phyloP scores from a whole-genome alignment of 2,329 filamentous ascomycete species.

The Verticillium dahliae region DNA sequence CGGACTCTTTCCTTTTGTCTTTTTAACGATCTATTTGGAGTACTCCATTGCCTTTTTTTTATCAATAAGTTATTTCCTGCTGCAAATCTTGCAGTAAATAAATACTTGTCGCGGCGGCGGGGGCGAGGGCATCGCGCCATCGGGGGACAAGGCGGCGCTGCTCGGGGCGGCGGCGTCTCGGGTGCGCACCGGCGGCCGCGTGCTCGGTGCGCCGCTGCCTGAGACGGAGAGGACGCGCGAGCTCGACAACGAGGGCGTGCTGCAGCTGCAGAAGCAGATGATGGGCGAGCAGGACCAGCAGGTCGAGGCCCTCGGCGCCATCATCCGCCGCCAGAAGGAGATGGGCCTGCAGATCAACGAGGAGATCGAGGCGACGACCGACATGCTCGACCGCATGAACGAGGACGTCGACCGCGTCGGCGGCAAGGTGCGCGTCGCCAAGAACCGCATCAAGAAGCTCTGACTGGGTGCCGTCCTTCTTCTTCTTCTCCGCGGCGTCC shows the following conservation, averaged over 20 bases:
- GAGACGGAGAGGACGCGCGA: slow-evolving; percentile 75
- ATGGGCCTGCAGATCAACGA: slow-evolving; percentile 72
- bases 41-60: too few relatives aligned
- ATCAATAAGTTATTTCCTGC: too few relatives aligned
- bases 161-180: slow-evolving; percentile 28
- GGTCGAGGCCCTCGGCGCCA: slow-evolving; percentile 59
- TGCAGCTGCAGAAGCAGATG: slow-evolving; percentile 67
- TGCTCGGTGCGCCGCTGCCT: slow-evolving; percentile 64
- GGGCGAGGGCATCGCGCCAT: slow-evolving; percentile 40
- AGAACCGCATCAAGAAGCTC: slow-evolving; percentile 64
- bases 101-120: too few relatives aligned
- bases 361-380: slow-evolving; percentile 65
- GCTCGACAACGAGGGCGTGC: slow-evolving; percentile 66
- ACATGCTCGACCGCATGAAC: slow-evolving; percentile 61
- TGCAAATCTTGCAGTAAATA: too few relatives aligned
- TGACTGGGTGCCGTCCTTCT: slow-evolving; percentile 26
- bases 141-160: slow-evolving; percentile 43
- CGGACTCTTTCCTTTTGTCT: too few relatives aligned
- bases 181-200: slow-evolving; percentile 46
- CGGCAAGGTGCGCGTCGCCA: slow-evolving; percentile 67
- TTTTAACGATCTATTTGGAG: too few relatives aligned
- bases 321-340: slow-evolving; percentile 67
- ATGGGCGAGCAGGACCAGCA: slow-evolving; percentile 71
- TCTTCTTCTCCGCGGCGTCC: slow-evolving; percentile 17
- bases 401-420: slow-evolving; percentile 59